Conservation (phyloP, 108 stramenopile species). For the Cylindrotheca fusiformis region DNA sequence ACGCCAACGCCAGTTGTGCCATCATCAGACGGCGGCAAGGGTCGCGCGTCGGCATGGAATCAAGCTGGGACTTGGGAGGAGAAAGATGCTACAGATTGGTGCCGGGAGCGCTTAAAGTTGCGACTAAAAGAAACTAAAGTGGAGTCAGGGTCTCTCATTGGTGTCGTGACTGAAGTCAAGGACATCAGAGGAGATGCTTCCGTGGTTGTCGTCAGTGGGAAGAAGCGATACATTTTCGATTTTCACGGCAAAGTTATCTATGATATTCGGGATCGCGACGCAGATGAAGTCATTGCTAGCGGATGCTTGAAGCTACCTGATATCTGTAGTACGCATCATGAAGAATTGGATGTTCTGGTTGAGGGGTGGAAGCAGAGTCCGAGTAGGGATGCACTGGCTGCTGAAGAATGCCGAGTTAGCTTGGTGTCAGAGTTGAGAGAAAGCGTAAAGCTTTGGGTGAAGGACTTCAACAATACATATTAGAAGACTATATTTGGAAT, state of each 20-base stretch:
- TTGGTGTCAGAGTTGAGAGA: slow-evolving; percentile 55
- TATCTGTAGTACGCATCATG: slow-evolving; percentile 68
- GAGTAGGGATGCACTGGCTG: slow-evolving; percentile 10
- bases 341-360: slow-evolving; percentile 66
- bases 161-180: slow-evolving; percentile 51
- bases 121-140: slow-evolving; percentile 48
- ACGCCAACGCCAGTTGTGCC: slow-evolving; percentile 9
- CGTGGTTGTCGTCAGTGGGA: slow-evolving; percentile 88
- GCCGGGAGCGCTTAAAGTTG: slow-evolving; percentile 42
- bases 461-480: slow-evolving; percentile 68
- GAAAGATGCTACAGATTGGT: slow-evolving; percentile 85
- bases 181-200: slow-evolving; percentile 91
- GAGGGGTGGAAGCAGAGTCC: slow-evolving; percentile 65
- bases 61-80: slow-evolving; percentile 94
- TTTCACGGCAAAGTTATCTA: slow-evolving; percentile 65
- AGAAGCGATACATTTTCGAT: slow-evolving; percentile 94
- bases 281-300: slow-evolving; percentile 52
- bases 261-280: slow-evolving; percentile 52
- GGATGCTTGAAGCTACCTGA: slow-evolving; percentile 72
- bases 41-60: slow-evolving; percentile 75
- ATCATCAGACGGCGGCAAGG: slow-evolving; percentile 5
- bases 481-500: slow-evolving; percentile 18
- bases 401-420: slow-evolving; percentile 30
- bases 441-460: slow-evolving; percentile 64
- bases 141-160: slow-evolving; percentile 22